A percentile compares a stretch with the other conserved stretches of the same genome.
These are phyloP conservation scores for Fusarium musae DNA, from an alignment of 2,329 filamentous ascomycete species.

Conservation along the genomic window DNA sequence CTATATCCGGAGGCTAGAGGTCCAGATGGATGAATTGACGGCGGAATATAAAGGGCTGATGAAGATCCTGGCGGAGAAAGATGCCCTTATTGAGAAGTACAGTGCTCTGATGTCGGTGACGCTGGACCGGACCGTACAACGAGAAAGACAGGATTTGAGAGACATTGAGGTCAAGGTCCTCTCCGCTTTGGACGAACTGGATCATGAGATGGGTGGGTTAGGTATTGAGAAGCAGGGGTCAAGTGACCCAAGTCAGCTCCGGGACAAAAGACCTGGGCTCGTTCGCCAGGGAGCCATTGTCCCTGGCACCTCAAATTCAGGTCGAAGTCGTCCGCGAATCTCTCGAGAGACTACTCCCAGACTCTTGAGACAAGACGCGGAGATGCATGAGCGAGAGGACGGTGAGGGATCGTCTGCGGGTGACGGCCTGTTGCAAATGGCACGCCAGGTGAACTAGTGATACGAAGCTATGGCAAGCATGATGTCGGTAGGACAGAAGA, in stretches of 20 bases:
- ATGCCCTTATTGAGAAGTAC: neutral
- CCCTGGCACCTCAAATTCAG: fast-evolving
- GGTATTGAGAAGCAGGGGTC: no score
- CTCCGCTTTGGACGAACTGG: neutral
- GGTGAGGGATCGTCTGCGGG: fast-evolving
- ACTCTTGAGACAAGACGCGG: neutral
- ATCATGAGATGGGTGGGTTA: fast-evolving
- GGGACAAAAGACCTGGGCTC: fast-evolving
- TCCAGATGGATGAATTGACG: fast-evolving
- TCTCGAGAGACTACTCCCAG: no score
- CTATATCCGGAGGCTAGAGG: neutral
- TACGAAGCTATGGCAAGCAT: fast-evolving
- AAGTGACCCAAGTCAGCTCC: no score
- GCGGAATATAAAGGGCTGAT: neutral
- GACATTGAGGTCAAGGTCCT: fast-evolving
- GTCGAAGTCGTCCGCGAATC: neutral
- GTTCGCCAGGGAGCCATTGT: fast-evolving
- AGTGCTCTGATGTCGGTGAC: fast-evolving
- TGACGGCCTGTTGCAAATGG: fast-evolving
- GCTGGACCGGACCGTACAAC: fast-evolving
- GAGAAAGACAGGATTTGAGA: fast-evolving
- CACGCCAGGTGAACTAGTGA: fast-evolving
- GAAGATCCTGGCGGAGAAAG: neutral
- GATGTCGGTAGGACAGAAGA: fast-evolving
- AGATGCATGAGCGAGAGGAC: fast-evolving